These are phyloP conservation scores for Takakia lepidozioides DNA, from an alignment of 225 moss, liverwort and hornwort species.

Conservation along the genomic window DNA sequence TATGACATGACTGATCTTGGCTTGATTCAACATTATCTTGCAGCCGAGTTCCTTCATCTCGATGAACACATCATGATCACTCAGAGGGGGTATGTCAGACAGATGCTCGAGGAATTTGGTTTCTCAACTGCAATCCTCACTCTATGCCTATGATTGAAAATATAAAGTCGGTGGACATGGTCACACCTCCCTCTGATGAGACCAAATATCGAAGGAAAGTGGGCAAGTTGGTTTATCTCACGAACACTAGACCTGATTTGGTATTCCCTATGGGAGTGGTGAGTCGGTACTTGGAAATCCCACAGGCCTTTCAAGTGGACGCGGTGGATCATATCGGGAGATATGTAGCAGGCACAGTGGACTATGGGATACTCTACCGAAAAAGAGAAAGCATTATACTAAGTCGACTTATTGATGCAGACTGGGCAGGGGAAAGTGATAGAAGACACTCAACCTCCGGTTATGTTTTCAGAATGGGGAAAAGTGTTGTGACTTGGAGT, in stretches of 20 bases:
- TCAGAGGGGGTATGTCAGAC: too few species aligned
- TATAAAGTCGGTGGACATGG: too few species aligned
- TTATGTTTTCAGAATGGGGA: background rate
- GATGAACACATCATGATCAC: too few species aligned
- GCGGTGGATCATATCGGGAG: background rate
- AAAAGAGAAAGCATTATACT: background rate
- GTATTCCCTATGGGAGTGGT: background rate
- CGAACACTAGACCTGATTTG: conserved; percentile 1
- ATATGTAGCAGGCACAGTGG: background rate
- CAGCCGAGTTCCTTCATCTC: background rate
- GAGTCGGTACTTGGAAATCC: background rate
- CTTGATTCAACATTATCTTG: background rate
- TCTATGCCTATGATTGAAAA: too few species aligned
- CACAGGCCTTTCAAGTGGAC: too few species aligned
- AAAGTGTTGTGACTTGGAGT: background rate
- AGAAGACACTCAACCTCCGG: background rate
- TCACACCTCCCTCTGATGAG: too few species aligned
- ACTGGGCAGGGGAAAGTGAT: conserved; percentile 8
- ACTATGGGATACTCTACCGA: background rate
- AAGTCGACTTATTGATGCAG: background rate
- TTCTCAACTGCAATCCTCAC: background rate
- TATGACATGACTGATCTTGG: background rate
- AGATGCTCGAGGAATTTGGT: too few species aligned
- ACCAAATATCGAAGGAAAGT: background rate
- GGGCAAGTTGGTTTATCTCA: conserved; percentile 1